Conservation (phyloP, 495 filamentous ascomycete species). For the Hypoxylon cercidicola region DNA sequence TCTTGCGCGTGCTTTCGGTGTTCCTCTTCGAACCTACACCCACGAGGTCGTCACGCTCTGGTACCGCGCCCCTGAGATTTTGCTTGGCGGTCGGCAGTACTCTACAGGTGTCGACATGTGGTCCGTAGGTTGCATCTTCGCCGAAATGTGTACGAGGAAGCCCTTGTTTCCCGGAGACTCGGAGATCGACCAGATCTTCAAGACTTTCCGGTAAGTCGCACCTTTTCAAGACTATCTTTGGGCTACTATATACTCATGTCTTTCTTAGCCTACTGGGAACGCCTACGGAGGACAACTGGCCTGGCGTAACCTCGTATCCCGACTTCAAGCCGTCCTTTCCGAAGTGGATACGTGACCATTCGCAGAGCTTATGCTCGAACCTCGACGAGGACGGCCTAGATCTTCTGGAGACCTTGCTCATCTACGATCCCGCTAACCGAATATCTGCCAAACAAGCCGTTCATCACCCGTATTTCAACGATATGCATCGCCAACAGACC, state of each 20-base stretch:
- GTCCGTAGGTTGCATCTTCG: constrained; percentile 98
- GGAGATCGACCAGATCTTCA: constrained; percentile 99
- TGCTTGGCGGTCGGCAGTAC: constrained; percentile 96
- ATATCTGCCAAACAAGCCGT: constrained; percentile 97
- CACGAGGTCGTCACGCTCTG: constrained; percentile 99
- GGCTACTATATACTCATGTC: constrained; percentile 8
- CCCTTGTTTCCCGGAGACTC: constrained; percentile 97
- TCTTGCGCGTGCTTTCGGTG: constrained; percentile 94
- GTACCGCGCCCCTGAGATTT: constrained; percentile 98
- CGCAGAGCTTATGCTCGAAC: constrained; percentile 60
- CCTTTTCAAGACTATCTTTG: neutral
- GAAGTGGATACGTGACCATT: constrained; percentile 85
- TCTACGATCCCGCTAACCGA: constrained; percentile 92
- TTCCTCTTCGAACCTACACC: constrained; percentile 95
- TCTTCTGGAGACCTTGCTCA: constrained; percentile 89
- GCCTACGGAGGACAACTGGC: constrained; percentile 88
- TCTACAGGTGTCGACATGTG: constrained; percentile 99
- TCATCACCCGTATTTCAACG: constrained; percentile 90
- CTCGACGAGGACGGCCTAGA: constrained; percentile 82
- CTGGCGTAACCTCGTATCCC: constrained; percentile 95
- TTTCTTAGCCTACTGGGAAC: constrained; percentile 82
- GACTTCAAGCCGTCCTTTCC: constrained; percentile 98
- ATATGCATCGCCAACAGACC: constrained; percentile 58
- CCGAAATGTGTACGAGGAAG: constrained; percentile 99
- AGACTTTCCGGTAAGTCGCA: constrained; percentile 89